phyloP scores from a whole-genome alignment of 2,329 filamentous ascomycete genomes.

The Chaetomiaceae sp. region DNA sequence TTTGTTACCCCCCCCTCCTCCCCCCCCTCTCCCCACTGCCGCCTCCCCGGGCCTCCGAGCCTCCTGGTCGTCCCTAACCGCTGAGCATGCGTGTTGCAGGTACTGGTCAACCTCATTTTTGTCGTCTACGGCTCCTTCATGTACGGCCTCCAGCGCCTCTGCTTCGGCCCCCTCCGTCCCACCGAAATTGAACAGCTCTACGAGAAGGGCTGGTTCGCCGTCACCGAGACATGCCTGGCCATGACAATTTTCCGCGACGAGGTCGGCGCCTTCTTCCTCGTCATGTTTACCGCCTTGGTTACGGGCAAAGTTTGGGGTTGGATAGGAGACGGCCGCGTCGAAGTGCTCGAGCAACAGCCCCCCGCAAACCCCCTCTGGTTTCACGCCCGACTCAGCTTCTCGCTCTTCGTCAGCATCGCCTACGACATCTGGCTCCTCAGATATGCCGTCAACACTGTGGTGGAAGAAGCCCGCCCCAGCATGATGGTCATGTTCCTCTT shows the following conservation, averaged over 20 bases:
- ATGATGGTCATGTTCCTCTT: constrained; percentile 99
- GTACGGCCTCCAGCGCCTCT: constrained; percentile 81
- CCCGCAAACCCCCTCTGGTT: constrained; percentile 84
- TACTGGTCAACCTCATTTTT: constrained; percentile 85
- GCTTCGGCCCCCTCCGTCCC: constrained; percentile 84
- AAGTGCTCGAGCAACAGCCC: constrained; percentile 91
- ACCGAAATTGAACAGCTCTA: constrained; percentile 97
- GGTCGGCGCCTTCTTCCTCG: constrained; percentile 87
- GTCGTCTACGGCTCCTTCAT: constrained; percentile 75
- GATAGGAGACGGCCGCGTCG: constrained; percentile 93
- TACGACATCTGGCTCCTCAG: constrained; percentile 78
- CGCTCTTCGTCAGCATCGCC: constrained; percentile 69
- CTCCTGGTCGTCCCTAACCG: background rate
- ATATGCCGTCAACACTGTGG: constrained; percentile 77
- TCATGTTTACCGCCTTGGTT: constrained; percentile 91
- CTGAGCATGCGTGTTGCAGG: constrained; percentile 45
- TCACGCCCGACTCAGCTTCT: constrained; percentile 75
- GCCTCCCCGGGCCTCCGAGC: background rate
- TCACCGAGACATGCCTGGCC: constrained; percentile 92
- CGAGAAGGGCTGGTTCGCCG: constrained; percentile 96
- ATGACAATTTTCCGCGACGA: constrained; percentile 99
- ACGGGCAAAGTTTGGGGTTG: constrained; percentile 98
- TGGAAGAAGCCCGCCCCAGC: constrained; percentile 82
- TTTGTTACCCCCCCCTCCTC: constrained; percentile 40
- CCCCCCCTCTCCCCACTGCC: background rate